These are phyloP conservation scores for Inga oerstediana DNA, from an alignment of 306 rosid species.

Conservation along the genomic window DNA sequence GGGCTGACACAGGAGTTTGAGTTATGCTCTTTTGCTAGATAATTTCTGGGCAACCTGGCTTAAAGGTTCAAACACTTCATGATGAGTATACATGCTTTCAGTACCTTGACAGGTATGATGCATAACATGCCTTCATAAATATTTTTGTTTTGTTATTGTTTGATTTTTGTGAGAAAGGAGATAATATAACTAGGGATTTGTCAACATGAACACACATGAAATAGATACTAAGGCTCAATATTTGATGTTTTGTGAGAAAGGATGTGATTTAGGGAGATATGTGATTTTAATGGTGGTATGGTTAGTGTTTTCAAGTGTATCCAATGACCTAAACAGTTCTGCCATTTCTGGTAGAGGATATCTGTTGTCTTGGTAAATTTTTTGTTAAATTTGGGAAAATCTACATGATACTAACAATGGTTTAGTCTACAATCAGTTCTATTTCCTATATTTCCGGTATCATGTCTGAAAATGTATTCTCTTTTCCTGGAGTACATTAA, in stretches of 20 bases:
- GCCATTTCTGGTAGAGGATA: not conserved
- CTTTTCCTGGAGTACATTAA: not conserved
- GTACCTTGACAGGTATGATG: constrained; percentile 74
- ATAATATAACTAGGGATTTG: not conserved
- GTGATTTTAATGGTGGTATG: constrained; percentile 23
- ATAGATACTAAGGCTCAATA: not conserved
- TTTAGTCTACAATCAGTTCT: not conserved
- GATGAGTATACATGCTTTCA: constrained; percentile 94
- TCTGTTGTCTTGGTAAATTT: constrained; percentile 7
- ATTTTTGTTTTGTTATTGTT: not conserved
- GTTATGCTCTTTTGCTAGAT: constrained; percentile 54
- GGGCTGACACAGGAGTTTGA: constrained; percentile 24
- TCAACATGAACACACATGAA: not conserved
- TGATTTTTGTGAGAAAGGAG: not conserved
- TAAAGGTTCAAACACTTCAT: constrained; percentile 75
- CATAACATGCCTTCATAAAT: constrained; percentile 17
- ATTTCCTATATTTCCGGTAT: not conserved
- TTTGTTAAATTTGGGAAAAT: not conserved
- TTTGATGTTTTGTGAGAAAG: constrained; percentile 17
- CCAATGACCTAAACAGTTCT: not conserved
- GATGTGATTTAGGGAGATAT: not conserved
- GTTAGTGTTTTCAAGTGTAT: not conserved
- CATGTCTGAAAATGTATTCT: not conserved
- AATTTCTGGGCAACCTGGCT: constrained; percentile 68
- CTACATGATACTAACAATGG: not conserved